A percentile compares a stretch with the other conserved stretches of the same genome.
Conservation (phyloP, 352 stramenopile genomes). For the Saprolegnia parasitica region DNA sequence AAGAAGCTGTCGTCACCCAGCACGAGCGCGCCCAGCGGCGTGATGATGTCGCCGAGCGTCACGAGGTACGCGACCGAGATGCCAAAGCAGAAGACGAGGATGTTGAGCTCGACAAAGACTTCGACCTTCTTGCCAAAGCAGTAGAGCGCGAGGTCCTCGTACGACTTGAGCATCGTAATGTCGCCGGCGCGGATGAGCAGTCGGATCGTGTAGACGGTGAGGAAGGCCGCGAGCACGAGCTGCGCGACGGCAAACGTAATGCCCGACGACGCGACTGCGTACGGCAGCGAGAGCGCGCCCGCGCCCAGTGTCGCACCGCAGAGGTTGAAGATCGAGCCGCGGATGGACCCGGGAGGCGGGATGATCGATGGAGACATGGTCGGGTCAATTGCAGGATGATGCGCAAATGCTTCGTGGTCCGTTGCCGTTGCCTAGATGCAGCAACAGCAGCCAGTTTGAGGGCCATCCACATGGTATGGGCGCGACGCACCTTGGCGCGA, state of each 20-base stretch:
- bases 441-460: background rate
- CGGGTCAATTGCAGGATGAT: constrained; percentile 38
- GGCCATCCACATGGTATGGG: constrained; percentile 9
- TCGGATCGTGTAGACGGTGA: constrained; percentile 82
- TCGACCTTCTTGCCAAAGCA: constrained; percentile 79
- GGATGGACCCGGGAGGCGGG: constrained; percentile 75
- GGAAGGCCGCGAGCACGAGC: constrained; percentile 54
- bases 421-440: constrained; percentile 7
- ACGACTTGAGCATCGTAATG: constrained; percentile 82
- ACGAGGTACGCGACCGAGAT: constrained; percentile 82
- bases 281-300: constrained; percentile 69
- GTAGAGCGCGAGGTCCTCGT: constrained; percentile 77
- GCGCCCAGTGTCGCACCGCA: constrained; percentile 73
- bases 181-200: constrained; percentile 72
- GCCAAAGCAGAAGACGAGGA: constrained; percentile 82
- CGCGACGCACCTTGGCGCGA: constrained; percentile 33
- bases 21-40: constrained; percentile 62
- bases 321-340: constrained; percentile 80
- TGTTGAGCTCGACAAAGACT: constrained; percentile 83
- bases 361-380: constrained; percentile 40
- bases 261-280: constrained; percentile 73
- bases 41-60: constrained; percentile 77
- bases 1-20: constrained; percentile 58
- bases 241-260: constrained; percentile 70
- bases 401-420: constrained; percentile 54